Percentiles rank a stretch among this genome's conserved stretches.
Conservation (phyloP, 139 green algal genomes). For the Coccomyxa sp. region DNA sequence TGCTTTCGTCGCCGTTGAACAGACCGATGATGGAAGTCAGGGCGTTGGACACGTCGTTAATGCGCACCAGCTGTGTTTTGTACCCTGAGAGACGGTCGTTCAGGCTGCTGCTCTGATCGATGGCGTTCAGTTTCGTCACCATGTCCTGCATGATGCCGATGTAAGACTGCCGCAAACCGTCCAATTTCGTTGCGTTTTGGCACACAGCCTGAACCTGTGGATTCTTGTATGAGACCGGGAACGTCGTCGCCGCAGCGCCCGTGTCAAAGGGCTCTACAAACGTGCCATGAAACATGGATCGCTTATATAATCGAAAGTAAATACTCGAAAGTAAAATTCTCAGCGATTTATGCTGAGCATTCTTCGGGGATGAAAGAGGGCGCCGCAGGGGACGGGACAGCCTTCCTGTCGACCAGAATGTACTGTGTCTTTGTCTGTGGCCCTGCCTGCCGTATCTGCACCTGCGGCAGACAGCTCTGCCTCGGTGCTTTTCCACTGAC, state of each 20-base stretch:
- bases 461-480: not conserved
- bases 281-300: not conserved
- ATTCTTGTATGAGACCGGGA: not conserved
- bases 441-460: not conserved
- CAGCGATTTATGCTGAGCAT: not conserved
- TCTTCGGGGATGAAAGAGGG: not conserved
- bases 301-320: not conserved
- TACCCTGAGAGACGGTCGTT: not conserved
- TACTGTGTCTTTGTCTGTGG: not conserved
- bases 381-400: not conserved
- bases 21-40: not conserved
- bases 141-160: not conserved
- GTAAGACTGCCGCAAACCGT: not conserved
- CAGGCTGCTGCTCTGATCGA: not conserved
- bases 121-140: not conserved
- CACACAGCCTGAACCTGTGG: not conserved
- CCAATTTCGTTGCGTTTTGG: not conserved
- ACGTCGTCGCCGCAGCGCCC: not conserved
- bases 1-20: not conserved
- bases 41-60: not conserved
- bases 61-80: not conserved
- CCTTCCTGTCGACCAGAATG: not conserved
- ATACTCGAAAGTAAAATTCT: not conserved
- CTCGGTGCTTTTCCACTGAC: not conserved
- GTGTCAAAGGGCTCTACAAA: conserved; percentile 1